Evolutionary conservation across 345 rosid genomes (phyloP).

Genomic region (Dovyalis caffra): DNA sequence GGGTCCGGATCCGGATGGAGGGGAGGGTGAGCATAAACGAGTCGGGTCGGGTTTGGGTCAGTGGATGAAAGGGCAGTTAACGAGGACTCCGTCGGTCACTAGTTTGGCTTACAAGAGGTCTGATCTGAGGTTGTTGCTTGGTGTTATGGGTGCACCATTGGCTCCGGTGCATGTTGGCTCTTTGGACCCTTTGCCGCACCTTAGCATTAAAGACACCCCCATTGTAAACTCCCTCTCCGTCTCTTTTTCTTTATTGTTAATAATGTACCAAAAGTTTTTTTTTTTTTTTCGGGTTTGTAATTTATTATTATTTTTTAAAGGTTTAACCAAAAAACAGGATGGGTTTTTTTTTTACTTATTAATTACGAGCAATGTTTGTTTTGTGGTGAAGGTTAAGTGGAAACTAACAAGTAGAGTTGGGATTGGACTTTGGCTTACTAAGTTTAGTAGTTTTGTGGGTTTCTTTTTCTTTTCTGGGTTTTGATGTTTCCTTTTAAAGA

Average conservation of each 20-base stretch:
- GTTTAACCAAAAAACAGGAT: neutral
- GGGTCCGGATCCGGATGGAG: constrained; percentile 90
- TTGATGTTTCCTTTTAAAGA: neutral
- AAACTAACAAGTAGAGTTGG: neutral
- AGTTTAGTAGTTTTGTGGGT: neutral
- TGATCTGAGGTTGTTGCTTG: constrained; percentile 46
- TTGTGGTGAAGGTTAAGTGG: neutral
- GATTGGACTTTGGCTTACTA: neutral
- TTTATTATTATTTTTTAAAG: neutral
- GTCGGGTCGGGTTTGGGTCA: constrained; percentile 58
- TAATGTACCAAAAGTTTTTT: neutral
- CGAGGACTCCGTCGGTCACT: constrained; percentile 25
- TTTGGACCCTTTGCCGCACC: constrained; percentile 49
- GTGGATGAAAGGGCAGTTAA: constrained; percentile 45
- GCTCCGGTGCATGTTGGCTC: constrained; percentile 50
- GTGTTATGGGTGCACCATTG: constrained; percentile 51
- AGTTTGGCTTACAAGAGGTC: constrained; percentile 40
- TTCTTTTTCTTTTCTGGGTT: neutral
- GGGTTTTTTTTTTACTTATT: neutral
- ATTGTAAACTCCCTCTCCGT: constrained; percentile 51
- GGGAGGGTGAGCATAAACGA: constrained; percentile 50
- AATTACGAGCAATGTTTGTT: neutral
- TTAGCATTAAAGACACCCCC: constrained; percentile 56
- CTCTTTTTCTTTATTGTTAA: neutral
- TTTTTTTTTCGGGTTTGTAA: neutral